phyloP scores from a whole-genome alignment of 129 eudicot genomes.

The Centella asiatica region DNA sequence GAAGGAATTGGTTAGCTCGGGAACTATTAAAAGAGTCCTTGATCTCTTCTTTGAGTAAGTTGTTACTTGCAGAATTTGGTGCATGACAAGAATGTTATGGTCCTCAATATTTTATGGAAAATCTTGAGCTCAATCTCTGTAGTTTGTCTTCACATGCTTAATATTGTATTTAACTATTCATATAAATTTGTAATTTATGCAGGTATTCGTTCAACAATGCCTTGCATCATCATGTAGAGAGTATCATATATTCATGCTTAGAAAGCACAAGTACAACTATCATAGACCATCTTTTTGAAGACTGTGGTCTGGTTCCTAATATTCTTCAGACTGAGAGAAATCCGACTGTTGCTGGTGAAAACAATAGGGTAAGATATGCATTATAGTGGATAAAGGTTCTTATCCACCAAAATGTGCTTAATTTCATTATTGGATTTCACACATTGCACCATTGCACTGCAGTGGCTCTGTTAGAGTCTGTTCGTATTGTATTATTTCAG shows the following conservation, averaged over 20 bases:
- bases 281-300: slow-evolving; percentile 60
- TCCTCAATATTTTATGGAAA: not conserved
- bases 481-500: no score
- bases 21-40: slow-evolving; percentile 64
- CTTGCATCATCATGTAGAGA: slow-evolving; percentile 90
- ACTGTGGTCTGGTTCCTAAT: slow-evolving; percentile 45
- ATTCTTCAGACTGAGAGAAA: slow-evolving; percentile 55
- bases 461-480: no score
- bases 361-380: slow-evolving; percentile 31
- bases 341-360: slow-evolving; percentile 43
- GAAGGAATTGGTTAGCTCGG: slow-evolving; percentile 67
- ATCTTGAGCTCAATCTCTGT: not conserved
- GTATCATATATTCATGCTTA: slow-evolving; percentile 67
- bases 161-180: not conserved
- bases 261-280: slow-evolving; percentile 49
- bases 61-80: slow-evolving; percentile 4
- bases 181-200: slow-evolving; percentile 8
- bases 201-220: slow-evolving; percentile 91
- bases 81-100: not conserved
- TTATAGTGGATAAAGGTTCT: not conserved
- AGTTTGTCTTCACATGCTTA: not conserved
- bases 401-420: not conserved
- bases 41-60: slow-evolving; percentile 89
- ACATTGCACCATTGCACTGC: no score
- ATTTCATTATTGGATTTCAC: no score